phyloP scores from a whole-genome alignment of 1,284 basidiomycete genomes.

The Abortiporus biennis region DNA sequence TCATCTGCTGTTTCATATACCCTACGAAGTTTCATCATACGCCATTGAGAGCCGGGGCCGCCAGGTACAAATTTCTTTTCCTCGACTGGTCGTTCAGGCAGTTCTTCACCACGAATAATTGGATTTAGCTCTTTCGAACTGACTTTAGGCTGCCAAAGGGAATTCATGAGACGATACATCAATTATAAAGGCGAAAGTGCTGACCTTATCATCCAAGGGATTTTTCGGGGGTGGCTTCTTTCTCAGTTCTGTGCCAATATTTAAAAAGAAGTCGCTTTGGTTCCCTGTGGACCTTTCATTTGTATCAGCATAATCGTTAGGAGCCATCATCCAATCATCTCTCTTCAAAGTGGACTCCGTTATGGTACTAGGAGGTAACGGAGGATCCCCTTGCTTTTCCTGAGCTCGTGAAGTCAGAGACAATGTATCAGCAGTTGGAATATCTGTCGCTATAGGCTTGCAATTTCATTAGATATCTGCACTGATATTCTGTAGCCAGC shows the following conservation, averaged over 20 bases:
- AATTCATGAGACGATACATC: background rate
- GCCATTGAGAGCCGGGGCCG: conserved; percentile 91
- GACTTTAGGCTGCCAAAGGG: conserved; percentile 43
- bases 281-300: background rate
- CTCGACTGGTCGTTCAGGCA: conserved; percentile 34
- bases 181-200: conserved; percentile 9
- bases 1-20: conserved; percentile 90
- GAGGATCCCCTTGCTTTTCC: conserved; percentile 33
- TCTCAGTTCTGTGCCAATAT: conserved; percentile 69
- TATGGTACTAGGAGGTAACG: conserved; percentile 35
- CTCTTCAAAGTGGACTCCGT: conserved; percentile 54
- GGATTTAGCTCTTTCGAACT: conserved; percentile 80
- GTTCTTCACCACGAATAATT: conserved; percentile 57
- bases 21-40: conserved; percentile 93
- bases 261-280: conserved; percentile 76
- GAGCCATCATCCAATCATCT: conserved; percentile 89
- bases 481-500: conserved; percentile 1
- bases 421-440: conserved; percentile 77
- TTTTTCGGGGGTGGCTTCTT: conserved; percentile 59
- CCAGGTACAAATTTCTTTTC: conserved; percentile 61
- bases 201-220: conserved; percentile 69
- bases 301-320: conserved; percentile 20
- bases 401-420: conserved; percentile 57
- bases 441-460: conserved; percentile 63
- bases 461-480: background rate